Conservation (phyloP, 2,329 filamentous ascomycete genomes). For the Penicillium sp. region DNA sequence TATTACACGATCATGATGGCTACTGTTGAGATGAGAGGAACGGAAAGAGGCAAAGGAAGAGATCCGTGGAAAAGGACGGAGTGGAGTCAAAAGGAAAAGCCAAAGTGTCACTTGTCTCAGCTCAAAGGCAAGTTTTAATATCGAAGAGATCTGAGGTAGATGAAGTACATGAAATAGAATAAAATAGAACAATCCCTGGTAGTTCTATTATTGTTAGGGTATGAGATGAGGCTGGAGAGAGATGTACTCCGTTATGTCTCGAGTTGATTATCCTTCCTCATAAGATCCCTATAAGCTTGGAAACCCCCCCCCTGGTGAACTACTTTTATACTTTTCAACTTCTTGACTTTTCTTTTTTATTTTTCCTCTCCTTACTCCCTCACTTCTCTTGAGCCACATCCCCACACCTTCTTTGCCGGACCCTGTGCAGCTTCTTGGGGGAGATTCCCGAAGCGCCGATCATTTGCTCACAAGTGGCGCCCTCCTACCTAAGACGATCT, state of each 20-base stretch:
- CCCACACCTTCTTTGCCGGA: background rate
- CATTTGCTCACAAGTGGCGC: conserved; percentile 20
- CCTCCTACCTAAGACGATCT: conserved; percentile 20
- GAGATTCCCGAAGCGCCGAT: conserved; percentile 17
- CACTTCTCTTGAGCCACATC: conserved; percentile 4
- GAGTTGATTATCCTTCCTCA: background rate
- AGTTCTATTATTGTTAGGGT: too few relatives aligned
- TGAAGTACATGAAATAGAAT: background rate
- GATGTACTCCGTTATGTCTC: background rate
- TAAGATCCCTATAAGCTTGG: background rate
- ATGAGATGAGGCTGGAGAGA: too few relatives aligned
- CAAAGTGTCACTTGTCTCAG: conserved; percentile 2
- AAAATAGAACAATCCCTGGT: too few relatives aligned
- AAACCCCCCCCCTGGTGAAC: background rate
- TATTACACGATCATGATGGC: conserved; percentile 1
- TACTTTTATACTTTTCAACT: background rate
- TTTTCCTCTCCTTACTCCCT: conserved; percentile 1
- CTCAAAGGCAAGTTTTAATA: conserved; percentile 1
- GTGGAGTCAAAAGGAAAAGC: conserved; percentile 2
- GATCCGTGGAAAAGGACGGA: background rate
- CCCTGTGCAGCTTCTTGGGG: conserved; percentile 4
- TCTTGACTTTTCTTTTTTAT: background rate
- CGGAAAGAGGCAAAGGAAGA: background rate
- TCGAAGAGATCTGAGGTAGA: too few relatives aligned
- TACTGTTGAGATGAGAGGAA: background rate